Conservation (phyloP, 1,284 basidiomycete genomes). For the Sanghuangporus sanghuang region DNA sequence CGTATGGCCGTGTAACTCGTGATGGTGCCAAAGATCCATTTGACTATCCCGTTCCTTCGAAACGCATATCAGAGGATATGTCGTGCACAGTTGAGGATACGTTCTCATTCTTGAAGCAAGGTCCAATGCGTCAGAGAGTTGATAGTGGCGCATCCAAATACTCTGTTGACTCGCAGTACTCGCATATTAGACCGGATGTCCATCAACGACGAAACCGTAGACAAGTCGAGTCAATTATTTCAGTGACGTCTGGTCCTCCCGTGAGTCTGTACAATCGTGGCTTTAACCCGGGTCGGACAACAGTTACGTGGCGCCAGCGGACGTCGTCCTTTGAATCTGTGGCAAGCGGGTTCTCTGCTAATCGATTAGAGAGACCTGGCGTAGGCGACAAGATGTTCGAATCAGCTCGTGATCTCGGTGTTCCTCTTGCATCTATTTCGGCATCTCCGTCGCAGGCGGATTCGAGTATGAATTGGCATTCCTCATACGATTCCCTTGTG, state of each 20-base stretch:
- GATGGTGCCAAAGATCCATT: constrained; percentile 67
- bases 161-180: constrained; percentile 47
- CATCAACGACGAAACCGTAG: constrained; percentile 36
- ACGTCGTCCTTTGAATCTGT: constrained; percentile 61
- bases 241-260: constrained; percentile 54
- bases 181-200: constrained; percentile 23
- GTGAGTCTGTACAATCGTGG: constrained; percentile 67
- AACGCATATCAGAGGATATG: constrained; percentile 51
- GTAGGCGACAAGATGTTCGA: constrained; percentile 89
- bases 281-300: constrained; percentile 51
- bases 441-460: constrained; percentile 56
- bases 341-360: constrained; percentile 56
- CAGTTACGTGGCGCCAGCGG: constrained; percentile 59
- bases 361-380: constrained; percentile 62
- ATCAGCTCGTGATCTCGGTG: constrained; percentile 47
- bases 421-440: constrained; percentile 60
- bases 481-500: constrained; percentile 59
- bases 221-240: constrained; percentile 39
- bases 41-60: constrained; percentile 57
- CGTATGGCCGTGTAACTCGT: constrained; percentile 66
- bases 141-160: constrained; percentile 74
- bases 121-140: constrained; percentile 46
- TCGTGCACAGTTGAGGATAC: constrained; percentile 63
- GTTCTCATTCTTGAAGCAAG: constrained; percentile 54
- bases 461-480: constrained; percentile 30